A percentile compares a stretch with the other conserved stretches of the same genome.
These are phyloP conservation scores for Hyphodiscus hymeniophilus DNA, from an alignment of 495 filamentous ascomycete species.

Conservation along the genomic window DNA sequence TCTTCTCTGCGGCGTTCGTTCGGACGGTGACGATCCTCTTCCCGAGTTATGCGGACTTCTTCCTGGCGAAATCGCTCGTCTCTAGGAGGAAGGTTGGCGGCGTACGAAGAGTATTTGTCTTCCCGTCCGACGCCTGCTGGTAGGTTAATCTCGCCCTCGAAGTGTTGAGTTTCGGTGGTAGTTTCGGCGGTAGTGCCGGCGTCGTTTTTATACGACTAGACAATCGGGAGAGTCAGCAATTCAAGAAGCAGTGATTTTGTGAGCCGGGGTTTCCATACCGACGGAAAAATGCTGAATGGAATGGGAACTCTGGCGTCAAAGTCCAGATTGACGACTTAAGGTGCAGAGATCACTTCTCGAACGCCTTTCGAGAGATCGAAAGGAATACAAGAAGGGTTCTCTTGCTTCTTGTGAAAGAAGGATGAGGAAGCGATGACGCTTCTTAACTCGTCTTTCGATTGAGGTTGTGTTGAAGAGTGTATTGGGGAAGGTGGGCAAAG, in stretches of 20 bases:
- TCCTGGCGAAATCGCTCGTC: slow-evolving; percentile 65
- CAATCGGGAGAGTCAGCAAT: too few species aligned
- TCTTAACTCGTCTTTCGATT: slow-evolving; percentile 25
- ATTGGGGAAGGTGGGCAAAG: neutral
- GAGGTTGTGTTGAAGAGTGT: neutral
- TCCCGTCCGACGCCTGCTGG: slow-evolving; percentile 78
- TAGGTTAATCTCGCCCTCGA: slow-evolving; percentile 84
- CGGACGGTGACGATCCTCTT: slow-evolving; percentile 61
- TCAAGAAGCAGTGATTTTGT: too few species aligned
- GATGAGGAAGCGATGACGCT: slow-evolving; percentile 20
- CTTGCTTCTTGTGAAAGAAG: slow-evolving; percentile 48
- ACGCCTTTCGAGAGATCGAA: slow-evolving; percentile 91
- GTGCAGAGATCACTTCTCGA: slow-evolving; percentile 71
- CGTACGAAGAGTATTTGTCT: slow-evolving; percentile 53
- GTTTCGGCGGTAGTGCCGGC: slow-evolving; percentile 55
- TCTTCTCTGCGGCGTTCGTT: slow-evolving; percentile 43
- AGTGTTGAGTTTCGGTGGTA: slow-evolving; percentile 57
- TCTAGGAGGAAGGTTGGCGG: slow-evolving; percentile 52
- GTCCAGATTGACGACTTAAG: slow-evolving; percentile 92
- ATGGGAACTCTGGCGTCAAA: slow-evolving; percentile 99
- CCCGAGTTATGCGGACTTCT: slow-evolving; percentile 67
- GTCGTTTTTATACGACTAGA: slow-evolving; percentile 88
- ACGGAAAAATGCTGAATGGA: slow-evolving; percentile 99
- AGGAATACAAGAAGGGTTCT: slow-evolving; percentile 92
- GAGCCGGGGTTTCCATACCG: too few species aligned